phyloP scores from a whole-genome alignment of 208 protist species.

The Acanthamoeba triangularis region DNA sequence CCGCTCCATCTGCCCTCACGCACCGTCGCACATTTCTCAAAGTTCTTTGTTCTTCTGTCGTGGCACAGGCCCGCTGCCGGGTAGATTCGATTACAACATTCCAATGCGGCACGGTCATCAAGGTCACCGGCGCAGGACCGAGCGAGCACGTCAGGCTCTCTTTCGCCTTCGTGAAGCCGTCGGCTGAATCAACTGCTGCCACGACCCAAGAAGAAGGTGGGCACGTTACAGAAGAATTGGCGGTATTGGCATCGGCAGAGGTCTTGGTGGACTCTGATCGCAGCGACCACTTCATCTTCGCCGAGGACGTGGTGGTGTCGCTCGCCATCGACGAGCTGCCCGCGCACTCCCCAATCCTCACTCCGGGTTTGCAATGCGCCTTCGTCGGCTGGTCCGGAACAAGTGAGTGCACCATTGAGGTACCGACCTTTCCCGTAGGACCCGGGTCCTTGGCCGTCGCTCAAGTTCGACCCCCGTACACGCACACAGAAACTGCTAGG shows the following conservation, averaged over 20 bases:
- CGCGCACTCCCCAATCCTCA: not conserved
- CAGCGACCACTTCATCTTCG: not conserved
- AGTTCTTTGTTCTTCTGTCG: not conserved
- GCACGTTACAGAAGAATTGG: not conserved
- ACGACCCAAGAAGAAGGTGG: not conserved
- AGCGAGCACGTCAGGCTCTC: not conserved
- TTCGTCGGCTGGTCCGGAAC: not conserved
- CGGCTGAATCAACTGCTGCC: not conserved
- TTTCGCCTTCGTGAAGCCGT: not conserved
- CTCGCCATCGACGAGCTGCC: not conserved
- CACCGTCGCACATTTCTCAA: not conserved
- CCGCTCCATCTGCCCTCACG: not conserved
- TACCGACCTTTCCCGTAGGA: not conserved
- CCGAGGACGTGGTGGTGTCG: not conserved
- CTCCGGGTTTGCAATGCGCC: not conserved
- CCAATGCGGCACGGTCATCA: not conserved
- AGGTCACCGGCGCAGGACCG: not conserved
- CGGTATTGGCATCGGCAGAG: not conserved
- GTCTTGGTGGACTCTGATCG: not conserved
- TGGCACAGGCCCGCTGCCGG: not conserved
- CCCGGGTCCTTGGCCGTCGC: not conserved
- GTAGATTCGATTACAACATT: not conserved
- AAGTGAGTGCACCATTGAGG: not conserved
- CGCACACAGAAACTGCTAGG: constrained; percentile 31
- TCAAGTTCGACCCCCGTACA: not conserved